Percentiles rank a stretch among this genome's conserved stretches.
phyloP scores from a whole-genome alignment of 139 green algal species.

The Chlorella sp. region DNA sequence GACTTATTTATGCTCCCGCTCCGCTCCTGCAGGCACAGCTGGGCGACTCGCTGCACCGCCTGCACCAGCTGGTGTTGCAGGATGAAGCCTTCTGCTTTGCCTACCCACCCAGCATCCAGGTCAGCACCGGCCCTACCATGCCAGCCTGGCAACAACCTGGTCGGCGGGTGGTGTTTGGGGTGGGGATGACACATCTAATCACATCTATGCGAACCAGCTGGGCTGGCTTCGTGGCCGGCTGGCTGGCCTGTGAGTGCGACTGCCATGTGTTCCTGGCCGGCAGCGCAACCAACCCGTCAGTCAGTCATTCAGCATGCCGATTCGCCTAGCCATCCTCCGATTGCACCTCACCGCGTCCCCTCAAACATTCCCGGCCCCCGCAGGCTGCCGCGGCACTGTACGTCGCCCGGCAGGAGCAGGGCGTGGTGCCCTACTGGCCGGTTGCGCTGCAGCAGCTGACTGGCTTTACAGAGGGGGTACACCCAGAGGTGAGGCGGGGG shows the following conservation, averaged over 20 bases:
- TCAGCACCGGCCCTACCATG: neutral
- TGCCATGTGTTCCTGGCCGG: too few species aligned
- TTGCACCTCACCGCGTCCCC: neutral
- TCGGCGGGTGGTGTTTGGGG: neutral
- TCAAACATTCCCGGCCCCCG: neutral
- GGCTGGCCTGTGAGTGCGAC: neutral
- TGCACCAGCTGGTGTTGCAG: neutral
- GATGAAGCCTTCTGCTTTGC: neutral
- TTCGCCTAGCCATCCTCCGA: neutral
- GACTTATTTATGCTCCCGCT: too few species aligned
- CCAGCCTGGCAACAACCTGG: neutral
- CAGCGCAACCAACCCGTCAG: neutral
- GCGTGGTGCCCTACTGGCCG: conserved; percentile 68
- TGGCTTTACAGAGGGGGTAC: conserved; percentile 2
- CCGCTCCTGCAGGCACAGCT: neutral
- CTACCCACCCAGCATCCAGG: conserved; percentile 19
- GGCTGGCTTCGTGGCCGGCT: neutral
- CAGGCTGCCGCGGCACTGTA: conserved; percentile 50
- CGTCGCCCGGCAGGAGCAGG: conserved; percentile 47
- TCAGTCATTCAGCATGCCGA: neutral
- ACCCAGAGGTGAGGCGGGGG: conserved; percentile 3
- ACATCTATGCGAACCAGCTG: too few species aligned
- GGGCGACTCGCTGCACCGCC: neutral
- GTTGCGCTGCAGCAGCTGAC: conserved; percentile 58
- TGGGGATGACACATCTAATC: too few species aligned